Conservation (phyloP, 2,329 filamentous ascomycete genomes). For the Ceratocystis diversiconidia region DNA sequence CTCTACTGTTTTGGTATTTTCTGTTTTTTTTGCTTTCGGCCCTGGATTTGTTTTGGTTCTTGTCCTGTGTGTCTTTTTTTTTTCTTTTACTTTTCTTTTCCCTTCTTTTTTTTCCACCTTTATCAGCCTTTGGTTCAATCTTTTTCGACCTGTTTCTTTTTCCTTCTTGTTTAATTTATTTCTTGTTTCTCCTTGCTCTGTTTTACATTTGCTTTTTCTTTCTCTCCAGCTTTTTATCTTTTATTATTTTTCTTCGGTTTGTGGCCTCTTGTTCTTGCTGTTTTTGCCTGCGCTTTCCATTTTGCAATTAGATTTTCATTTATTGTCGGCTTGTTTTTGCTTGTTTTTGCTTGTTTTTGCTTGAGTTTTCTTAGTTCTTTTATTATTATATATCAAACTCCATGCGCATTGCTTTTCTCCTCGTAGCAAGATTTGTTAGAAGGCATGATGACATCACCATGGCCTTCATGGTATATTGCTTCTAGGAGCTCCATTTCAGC, state of each 20-base stretch:
- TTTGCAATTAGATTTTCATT: conserved; percentile 14
- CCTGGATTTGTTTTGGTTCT: conserved; percentile 21
- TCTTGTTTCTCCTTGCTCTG: conserved; percentile 31
- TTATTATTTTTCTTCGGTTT: conserved; percentile 23
- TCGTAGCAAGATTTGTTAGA: background rate
- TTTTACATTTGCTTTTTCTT: conserved; percentile 22
- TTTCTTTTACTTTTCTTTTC: conserved; percentile 26
- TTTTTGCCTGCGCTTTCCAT: conserved; percentile 9
- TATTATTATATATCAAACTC: background rate
- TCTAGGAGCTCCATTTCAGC: too few relatives aligned
- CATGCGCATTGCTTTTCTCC: background rate
- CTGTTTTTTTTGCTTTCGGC: conserved; percentile 28
- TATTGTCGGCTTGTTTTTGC: conserved; percentile 21
- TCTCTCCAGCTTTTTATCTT: conserved; percentile 24
- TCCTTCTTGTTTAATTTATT: conserved; percentile 22
- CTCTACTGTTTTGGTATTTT: conserved; percentile 21
- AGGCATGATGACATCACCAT: background rate
- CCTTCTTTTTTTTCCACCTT: conserved; percentile 19
- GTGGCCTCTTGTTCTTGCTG: conserved; percentile 23
- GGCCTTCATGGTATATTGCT: background rate
- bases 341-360: conserved; percentile 21
- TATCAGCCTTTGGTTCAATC: conserved; percentile 21
- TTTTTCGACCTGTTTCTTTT: conserved; percentile 26
- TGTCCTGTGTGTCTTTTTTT: conserved; percentile 7
- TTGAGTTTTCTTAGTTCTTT: conserved; percentile 18